Conservation (phyloP, 257 asterid species). For the Perilla frutescens region DNA sequence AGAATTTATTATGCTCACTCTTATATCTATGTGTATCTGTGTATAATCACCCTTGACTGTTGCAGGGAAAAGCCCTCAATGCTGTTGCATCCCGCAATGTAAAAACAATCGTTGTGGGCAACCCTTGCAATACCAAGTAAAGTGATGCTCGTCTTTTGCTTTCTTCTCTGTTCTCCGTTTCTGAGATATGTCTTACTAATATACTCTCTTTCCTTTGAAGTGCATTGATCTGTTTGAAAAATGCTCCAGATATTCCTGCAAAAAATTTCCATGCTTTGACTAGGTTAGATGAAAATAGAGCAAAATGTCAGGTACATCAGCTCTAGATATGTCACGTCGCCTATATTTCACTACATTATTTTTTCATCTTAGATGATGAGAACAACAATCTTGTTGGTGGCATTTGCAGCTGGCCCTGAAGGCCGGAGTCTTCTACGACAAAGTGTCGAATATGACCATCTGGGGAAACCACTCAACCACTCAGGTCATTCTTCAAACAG, state of each 20-base stretch:
- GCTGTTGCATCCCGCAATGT: constrained; percentile 93
- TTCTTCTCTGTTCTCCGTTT: constrained; percentile 4
- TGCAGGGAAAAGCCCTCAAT: constrained; percentile 97
- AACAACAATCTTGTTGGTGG: background rate
- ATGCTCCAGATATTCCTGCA: constrained; percentile 94
- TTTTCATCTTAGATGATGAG: background rate
- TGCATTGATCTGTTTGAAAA: constrained; percentile 96
- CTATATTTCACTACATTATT: background rate
- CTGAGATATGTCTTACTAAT: constrained; percentile 40
- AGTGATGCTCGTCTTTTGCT: background rate
- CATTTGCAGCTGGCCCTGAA: constrained; percentile 80
- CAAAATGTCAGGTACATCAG: constrained; percentile 85
- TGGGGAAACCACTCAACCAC: constrained; percentile 99
- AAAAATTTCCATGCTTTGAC: constrained; percentile 95
- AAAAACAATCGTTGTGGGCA: constrained; percentile 92
- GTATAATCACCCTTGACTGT: background rate
- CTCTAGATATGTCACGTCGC: background rate
- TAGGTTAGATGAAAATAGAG: constrained; percentile 96
- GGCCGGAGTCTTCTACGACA: constrained; percentile 96
- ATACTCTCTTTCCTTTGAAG: constrained; percentile 52
- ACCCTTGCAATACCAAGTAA: constrained; percentile 99
- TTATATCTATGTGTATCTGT: background rate
- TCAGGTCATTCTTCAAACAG: constrained; percentile 60
- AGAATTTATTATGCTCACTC: background rate
- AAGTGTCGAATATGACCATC: constrained; percentile 89